Evolutionary conservation across 257 asterid genomes (phyloP).

Genomic region (Forsythia viridissima): DNA sequence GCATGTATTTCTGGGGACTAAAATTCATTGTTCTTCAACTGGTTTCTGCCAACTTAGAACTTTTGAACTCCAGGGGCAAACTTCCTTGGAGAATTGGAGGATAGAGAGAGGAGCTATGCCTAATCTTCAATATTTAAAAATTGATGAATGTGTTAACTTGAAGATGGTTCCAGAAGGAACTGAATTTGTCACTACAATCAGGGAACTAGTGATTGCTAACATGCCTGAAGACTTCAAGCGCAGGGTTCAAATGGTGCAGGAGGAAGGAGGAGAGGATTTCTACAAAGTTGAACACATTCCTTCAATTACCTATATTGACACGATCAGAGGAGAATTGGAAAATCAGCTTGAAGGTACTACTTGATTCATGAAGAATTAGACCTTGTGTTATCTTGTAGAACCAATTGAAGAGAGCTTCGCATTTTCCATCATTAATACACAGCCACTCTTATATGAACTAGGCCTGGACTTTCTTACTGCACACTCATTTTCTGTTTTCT

Average conservation of each 20-base stretch:
- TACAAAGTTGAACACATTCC: constrained; percentile 40
- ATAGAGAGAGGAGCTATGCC: constrained; percentile 51
- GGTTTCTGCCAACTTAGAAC: constrained; percentile 44
- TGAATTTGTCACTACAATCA: constrained; percentile 30
- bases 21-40: constrained; percentile 33
- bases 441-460: background rate
- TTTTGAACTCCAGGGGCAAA: constrained; percentile 37
- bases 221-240: constrained; percentile 45
- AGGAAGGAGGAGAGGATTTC: constrained; percentile 36
- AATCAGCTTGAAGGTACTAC: constrained; percentile 34
- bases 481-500: constrained; percentile 9
- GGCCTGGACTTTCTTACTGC: constrained; percentile 1
- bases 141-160: constrained; percentile 43
- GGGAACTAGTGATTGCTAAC: constrained; percentile 47
- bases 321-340: constrained; percentile 17
- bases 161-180: constrained; percentile 48
- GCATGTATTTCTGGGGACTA: constrained; percentile 36
- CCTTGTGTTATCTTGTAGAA: background rate
- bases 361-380: background rate
- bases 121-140: constrained; percentile 36
- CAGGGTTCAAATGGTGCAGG: constrained; percentile 40
- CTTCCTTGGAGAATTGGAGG: constrained; percentile 40
- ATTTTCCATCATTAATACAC: background rate
- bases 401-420: background rate
- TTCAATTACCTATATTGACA: constrained; percentile 31